Base-by-base conservation (phyloP, 768 basidiomycete species). In the Rossbeevera mucosa region DNA sequence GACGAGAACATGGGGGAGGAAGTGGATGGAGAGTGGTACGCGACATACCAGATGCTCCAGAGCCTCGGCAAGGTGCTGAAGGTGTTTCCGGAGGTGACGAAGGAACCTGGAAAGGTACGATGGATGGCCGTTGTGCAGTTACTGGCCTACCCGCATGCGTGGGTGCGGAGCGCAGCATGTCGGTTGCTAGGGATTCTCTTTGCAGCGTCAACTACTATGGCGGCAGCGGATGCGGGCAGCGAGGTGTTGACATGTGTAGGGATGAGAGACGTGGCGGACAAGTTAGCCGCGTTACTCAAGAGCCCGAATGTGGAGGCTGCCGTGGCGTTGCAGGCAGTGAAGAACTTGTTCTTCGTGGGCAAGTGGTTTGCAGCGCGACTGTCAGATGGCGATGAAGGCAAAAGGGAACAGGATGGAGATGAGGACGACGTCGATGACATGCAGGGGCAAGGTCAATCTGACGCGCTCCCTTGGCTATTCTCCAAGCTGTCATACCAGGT, bases 321-420 rank as follows among this genome's bases (percentile, higher is more conserved):
- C 0, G 75, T 91, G n/a, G 77, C 84, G 53, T 64, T 92, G 58
- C 92, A 97, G 71, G 72, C 91, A 9, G 91, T 95, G 60, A 97
- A 96, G 74, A 92, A 97, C 61, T 68, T 98, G 22, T 92, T 94
- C 62, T 94, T 88, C 64, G 72, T 95, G n/a, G 91, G 90, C 21
- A 94, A 91, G 69, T 86, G 86, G 66, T 95, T 91, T 67, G 53
- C 25, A 76, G 74, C 53, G 69, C 75, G 33, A 22, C 9, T 22
- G 63, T 78, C 29, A 70, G 76, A 59, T 51, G 31, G 5, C 5
- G 22, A 59, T 2, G 64, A 59, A 2, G 62, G 70, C 2, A 43
- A 43, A 12, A 22, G 44, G 1, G 58, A 44, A 2, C 24, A 48
- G 2, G 45, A 14, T 8, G 46, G 51, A 4, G 71, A 71, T 18